These are phyloP conservation scores for Stellera chamaejasme DNA, from an alignment of 345 rosid genomes.

Conservation along the genomic window DNA sequence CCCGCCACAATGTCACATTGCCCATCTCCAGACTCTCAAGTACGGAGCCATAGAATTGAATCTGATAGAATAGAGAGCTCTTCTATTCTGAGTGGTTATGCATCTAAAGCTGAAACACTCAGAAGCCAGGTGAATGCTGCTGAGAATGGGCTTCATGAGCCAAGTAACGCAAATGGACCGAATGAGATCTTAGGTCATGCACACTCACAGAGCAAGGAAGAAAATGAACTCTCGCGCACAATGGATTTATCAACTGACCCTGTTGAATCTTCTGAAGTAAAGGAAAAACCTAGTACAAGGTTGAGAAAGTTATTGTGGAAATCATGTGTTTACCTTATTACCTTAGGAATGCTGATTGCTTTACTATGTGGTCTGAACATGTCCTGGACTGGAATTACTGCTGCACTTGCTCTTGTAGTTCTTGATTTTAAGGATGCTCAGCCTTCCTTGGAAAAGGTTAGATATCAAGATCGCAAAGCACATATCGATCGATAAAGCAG, in stretches of 20 bases:
- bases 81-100: slow-evolving; percentile 8
- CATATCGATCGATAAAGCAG: no score
- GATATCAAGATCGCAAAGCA: background rate
- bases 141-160: slow-evolving; percentile 31
- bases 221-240: slow-evolving; percentile 10
- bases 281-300: slow-evolving; percentile 14
- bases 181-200: slow-evolving; percentile 18
- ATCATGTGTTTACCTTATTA: slow-evolving; percentile 49
- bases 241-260: slow-evolving; percentile 6
- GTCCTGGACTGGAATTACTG: slow-evolving; percentile 87
- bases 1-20: slow-evolving; percentile 64
- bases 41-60: slow-evolving; percentile 29
- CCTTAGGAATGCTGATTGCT: slow-evolving; percentile 62
- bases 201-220: slow-evolving; percentile 17
- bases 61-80: slow-evolving; percentile 17
- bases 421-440: slow-evolving; percentile 84
- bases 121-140: slow-evolving; percentile 29
- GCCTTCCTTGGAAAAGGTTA: slow-evolving; percentile 79
- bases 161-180: slow-evolving; percentile 9
- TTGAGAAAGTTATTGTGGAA: slow-evolving; percentile 61
- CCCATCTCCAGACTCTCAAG: slow-evolving; percentile 35
- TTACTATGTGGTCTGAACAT: slow-evolving; percentile 66
- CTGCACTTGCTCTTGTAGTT: slow-evolving; percentile 74
- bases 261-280: slow-evolving; percentile 6
- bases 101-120: slow-evolving; percentile 23